Evolutionary conservation across 1,284 basidiomycete species (phyloP).

Genomic region (Malassezia furfur): DNA sequence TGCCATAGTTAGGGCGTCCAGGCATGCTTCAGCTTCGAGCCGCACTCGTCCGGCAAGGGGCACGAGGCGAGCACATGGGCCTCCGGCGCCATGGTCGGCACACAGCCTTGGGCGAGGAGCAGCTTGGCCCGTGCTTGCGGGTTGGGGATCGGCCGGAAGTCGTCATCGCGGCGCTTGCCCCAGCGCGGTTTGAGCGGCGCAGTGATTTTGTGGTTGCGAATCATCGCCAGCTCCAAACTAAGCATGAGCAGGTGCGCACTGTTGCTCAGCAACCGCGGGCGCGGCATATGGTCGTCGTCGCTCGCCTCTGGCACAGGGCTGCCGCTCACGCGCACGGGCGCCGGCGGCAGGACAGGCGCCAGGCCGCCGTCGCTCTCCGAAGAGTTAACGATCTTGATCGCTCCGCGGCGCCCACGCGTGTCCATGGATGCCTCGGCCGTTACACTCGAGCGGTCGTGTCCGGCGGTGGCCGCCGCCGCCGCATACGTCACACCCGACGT

Average conservation of each 20-base stretch:
- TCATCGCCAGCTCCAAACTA: conserved; percentile 44
- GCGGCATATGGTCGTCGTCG: conserved; percentile 7
- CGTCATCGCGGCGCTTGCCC: conserved; percentile 36
- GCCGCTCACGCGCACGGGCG: not conserved
- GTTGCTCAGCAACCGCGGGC: conserved; percentile 37
- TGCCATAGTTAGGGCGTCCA: not conserved
- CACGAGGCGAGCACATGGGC: not conserved
- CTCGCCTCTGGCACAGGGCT: not conserved
- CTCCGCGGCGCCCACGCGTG: conserved; percentile 23
- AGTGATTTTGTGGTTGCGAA: conserved; percentile 43
- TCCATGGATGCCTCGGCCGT: not conserved
- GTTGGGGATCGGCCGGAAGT: conserved; percentile 19
- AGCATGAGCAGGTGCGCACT: conserved; percentile 44
- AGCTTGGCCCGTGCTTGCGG: not conserved
- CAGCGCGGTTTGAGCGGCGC: conserved; percentile 42
- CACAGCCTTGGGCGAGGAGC: not conserved
- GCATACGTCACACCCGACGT: conserved; percentile 1
- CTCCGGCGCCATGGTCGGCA: not conserved
- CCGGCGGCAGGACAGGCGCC: not conserved
- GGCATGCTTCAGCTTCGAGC: not conserved
- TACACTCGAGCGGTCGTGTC: not conserved
- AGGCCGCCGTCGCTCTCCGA: conserved; percentile 3
- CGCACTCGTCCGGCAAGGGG: not conserved
- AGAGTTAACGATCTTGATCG: conserved; percentile 26
- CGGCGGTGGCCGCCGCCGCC: not conserved